These are phyloP conservation scores for Ceratobasidium theobromae DNA, from an alignment of 1,284 basidiomycete species.

Conservation along the genomic window DNA sequence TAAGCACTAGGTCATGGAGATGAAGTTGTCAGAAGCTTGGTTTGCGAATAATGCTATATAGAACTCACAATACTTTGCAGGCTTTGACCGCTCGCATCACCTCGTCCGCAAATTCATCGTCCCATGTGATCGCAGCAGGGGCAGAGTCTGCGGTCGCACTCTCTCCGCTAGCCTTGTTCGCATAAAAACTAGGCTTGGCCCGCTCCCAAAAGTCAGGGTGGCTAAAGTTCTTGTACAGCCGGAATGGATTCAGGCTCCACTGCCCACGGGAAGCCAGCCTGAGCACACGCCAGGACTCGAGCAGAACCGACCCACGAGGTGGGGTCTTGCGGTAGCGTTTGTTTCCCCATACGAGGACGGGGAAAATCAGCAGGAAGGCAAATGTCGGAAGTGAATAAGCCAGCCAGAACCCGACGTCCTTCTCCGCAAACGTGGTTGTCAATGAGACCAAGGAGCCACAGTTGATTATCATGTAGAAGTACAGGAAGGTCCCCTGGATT, in stretches of 20 bases:
- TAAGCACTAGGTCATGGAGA: background rate
- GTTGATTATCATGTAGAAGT: conserved; percentile 40
- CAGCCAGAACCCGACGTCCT: conserved; percentile 46
- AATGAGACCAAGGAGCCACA: conserved; percentile 43
- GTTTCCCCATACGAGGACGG: conserved; percentile 45
- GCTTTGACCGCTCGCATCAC: conserved; percentile 81
- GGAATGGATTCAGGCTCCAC: conserved; percentile 42
- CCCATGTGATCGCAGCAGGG: conserved; percentile 44
- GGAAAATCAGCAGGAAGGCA: conserved; percentile 45
- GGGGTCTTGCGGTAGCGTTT: conserved; percentile 47
- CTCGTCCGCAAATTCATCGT: conserved; percentile 82
- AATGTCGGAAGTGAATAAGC: conserved; percentile 43
- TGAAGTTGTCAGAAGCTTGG: conserved; percentile 39
- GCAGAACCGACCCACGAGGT: conserved; percentile 47
- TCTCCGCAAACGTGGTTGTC: conserved; percentile 44
- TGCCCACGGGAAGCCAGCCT: conserved; percentile 39
- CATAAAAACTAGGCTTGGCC: conserved; percentile 59
- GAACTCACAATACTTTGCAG: conserved; percentile 80
- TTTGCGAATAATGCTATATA: conserved; percentile 44
- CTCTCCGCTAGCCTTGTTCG: conserved; percentile 34
- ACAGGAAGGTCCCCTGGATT: conserved; percentile 38
- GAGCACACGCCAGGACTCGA: conserved; percentile 39
- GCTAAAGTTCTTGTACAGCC: conserved; percentile 42
- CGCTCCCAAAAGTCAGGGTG: conserved; percentile 76
- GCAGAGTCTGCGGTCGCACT: conserved; percentile 43